Conservation (phyloP, 345 rosid genomes). For the Orychophragmus violaceus region DNA sequence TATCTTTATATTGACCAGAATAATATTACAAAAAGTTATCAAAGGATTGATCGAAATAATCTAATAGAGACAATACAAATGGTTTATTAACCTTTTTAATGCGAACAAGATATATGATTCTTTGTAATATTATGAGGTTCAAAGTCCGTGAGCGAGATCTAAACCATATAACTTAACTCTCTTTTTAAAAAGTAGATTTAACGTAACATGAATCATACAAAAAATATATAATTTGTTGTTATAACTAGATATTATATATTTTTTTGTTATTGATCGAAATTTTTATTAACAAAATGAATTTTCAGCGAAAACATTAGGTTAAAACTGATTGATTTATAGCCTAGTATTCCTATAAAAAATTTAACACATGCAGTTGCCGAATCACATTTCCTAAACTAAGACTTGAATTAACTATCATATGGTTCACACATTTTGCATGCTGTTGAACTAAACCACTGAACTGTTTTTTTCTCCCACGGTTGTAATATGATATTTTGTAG, state of each 20-base stretch:
- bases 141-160: too few species aligned
- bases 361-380: neutral
- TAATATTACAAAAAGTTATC: neutral
- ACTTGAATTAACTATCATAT: neutral
- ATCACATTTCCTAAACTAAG: neutral
- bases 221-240: too few species aligned
- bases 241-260: neutral
- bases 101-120: neutral
- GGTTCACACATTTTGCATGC: neutral
- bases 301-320: neutral
- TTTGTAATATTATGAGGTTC: too few species aligned
- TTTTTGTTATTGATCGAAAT: neutral
- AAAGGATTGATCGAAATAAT: neutral
- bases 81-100: neutral
- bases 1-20: conserved; percentile 10
- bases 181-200: too few species aligned
- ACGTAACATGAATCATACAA: too few species aligned
- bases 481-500: neutral
- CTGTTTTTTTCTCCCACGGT: neutral
- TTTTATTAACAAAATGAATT: neutral
- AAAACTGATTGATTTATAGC: neutral
- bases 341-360: neutral
- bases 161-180: too few species aligned
- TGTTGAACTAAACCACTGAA: neutral
- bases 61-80: neutral